Evolutionary conservation across 352 stramenopile genomes (phyloP).

Genomic region (Phytophthora foliorum): DNA sequence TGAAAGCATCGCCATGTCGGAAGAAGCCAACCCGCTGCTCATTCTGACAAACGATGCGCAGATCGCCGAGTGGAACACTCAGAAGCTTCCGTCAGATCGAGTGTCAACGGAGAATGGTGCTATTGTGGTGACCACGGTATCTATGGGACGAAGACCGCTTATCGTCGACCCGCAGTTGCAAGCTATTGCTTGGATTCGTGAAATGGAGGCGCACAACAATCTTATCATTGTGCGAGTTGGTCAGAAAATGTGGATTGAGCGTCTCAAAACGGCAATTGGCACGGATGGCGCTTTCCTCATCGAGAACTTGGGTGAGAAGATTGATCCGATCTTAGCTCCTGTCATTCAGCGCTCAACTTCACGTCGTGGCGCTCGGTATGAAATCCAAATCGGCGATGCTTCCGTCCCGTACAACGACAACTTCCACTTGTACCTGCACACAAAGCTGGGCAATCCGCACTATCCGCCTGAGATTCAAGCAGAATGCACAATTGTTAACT

Average conservation of each 20-base stretch:
- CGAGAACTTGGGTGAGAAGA: slow-evolving; percentile 95
- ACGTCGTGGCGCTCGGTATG: slow-evolving; percentile 92
- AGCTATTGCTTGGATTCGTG: slow-evolving; percentile 94
- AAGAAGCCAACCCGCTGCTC: slow-evolving; percentile 89
- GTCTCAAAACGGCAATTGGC: slow-evolving; percentile 94
- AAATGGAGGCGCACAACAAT: slow-evolving; percentile 93
- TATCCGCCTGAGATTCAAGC: slow-evolving; percentile 96
- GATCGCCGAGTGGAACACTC: slow-evolving; percentile 95
- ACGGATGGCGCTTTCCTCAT: slow-evolving; percentile 95
- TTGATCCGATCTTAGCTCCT: slow-evolving; percentile 94
- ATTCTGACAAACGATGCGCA: slow-evolving; percentile 94
- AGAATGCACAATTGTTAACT: slow-evolving; percentile 96
- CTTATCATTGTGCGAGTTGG: slow-evolving; percentile 95
- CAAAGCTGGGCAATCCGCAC: slow-evolving; percentile 95
- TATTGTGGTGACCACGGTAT: slow-evolving; percentile 93
- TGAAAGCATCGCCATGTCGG: slow-evolving; percentile 93
- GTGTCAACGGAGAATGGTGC: slow-evolving; percentile 96
- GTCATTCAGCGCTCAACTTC: slow-evolving; percentile 96
- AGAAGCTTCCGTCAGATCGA: slow-evolving; percentile 92
- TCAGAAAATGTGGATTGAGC: slow-evolving; percentile 95
- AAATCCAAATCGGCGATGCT: slow-evolving; percentile 96
- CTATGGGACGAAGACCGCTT: slow-evolving; percentile 90
- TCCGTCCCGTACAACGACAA: slow-evolving; percentile 95
- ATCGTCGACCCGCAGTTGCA: slow-evolving; percentile 96
- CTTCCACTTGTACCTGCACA: slow-evolving; percentile 95